Base-by-base conservation (phyloP, 371 early-diverging fungal species). In the Coemansia sp. region DNA sequence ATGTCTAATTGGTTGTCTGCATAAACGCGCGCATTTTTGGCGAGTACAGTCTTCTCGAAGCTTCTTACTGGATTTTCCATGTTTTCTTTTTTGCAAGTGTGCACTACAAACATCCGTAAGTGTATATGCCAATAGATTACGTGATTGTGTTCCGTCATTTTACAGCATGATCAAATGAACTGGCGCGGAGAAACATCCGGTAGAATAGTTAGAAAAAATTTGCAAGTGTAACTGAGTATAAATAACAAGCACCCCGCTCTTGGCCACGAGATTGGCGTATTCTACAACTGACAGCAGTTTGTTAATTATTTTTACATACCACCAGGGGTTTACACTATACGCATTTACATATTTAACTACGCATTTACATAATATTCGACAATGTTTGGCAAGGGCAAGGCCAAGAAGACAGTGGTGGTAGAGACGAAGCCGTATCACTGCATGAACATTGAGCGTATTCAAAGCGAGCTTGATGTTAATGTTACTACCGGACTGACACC, bases 401-500 rank as follows among this genome's bases (percentile, higher is more conserved):
- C 40, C 25, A 44, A 25, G 20, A 25, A 28, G 11, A 39, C 54
- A n/a, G 55, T 21, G 30, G 64, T 25, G 12, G 63, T 39, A n/a
- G 50, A 59, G 21, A 18, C 52, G 52, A 77, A 72, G 72, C 62
- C 62, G 18, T 77, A 77, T 64, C 77, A 77, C 25, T 72, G 72
- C 59, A 68, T 77, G 65, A 59, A 64, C 14, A 20, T 62, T n/a
- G 63, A 33, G 6, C 62, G 60, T 55, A 65, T 62, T 14, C 23
- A 53, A 9, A 7, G 42, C 30, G 72, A 77, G 25, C 72, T 77
- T n/a, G 63, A 65, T 37, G 69, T 68, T 1, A 59, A 85, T 59
- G 30, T 83, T 20, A 79, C 82, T 20, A 85, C 79, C 8, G 96
- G 96, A 18, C 84, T 96, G 28, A 54, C 85, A 3, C 61, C 83